Percentiles rank a stretch among this genome's conserved stretches.
These are phyloP conservation scores for Cucumis melo DNA, from an alignment of 306 rosid species.

Conservation along the genomic window DNA sequence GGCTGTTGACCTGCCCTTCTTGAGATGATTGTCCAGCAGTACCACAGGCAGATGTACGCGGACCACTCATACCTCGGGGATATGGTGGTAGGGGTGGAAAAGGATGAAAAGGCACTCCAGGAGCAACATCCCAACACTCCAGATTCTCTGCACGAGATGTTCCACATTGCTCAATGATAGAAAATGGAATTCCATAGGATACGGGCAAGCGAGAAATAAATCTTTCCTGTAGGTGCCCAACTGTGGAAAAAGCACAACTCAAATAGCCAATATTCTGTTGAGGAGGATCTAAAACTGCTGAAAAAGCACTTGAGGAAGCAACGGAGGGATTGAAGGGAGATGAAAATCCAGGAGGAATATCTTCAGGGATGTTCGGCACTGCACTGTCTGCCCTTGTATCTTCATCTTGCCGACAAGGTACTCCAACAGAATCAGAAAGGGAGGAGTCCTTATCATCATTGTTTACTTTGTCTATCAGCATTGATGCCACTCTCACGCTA, in stretches of 20 bases:
- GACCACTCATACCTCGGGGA: conserved; percentile 35
- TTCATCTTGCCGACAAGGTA: conserved; percentile 19
- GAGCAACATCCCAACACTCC: conserved; percentile 64
- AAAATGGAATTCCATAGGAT: conserved; percentile 74
- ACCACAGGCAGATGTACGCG: conserved; percentile 20
- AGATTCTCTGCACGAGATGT: conserved; percentile 36
- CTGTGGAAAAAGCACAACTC: conserved; percentile 21
- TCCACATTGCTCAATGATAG: conserved; percentile 50
- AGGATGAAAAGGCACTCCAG: conserved; percentile 79
- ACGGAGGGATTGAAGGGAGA: conserved; percentile 25
- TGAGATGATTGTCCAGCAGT: conserved; percentile 22
- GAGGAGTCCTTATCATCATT: conserved; percentile 3
- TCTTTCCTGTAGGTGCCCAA: conserved; percentile 66
- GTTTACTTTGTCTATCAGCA: conserved; percentile 5
- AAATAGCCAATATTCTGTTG: conserved; percentile 19
- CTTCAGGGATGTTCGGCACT: conserved; percentile 38
- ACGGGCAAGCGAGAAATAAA: conserved; percentile 59
- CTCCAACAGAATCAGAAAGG: conserved; percentile 6
- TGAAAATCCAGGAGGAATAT: conserved; percentile 93
- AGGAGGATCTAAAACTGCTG: conserved; percentile 19
- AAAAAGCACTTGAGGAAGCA: conserved; percentile 21
- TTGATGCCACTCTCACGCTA: conserved; percentile 2
- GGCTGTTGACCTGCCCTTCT: conserved; percentile 20
- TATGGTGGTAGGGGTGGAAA: conserved; percentile 82
- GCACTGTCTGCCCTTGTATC: conserved; percentile 20